Percentiles rank a stretch among this genome's conserved stretches.
These are phyloP conservation scores for Xanthoceras sorbifolium DNA, from an alignment of 345 rosid genomes.

Conservation along the genomic window DNA sequence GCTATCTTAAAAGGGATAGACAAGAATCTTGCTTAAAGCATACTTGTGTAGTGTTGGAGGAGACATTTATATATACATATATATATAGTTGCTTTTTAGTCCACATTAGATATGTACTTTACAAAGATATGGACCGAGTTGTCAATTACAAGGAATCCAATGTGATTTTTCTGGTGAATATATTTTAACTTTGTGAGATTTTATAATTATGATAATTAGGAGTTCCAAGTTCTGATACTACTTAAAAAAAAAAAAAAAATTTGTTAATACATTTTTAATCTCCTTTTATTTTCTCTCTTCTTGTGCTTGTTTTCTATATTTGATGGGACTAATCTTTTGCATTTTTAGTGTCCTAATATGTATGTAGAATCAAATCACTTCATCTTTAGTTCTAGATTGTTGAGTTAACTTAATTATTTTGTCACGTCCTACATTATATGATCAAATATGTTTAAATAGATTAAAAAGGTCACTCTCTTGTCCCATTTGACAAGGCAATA, in stretches of 20 bases:
- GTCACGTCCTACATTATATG: no score
- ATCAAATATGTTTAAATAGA: no score
- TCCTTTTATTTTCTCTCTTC: background rate
- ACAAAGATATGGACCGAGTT: background rate
- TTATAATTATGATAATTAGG: background rate
- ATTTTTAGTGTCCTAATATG: no score
- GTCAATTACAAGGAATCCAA: conserved; percentile 21
- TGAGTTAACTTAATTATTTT: no score
- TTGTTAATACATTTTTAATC: background rate
- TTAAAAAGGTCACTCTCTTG: no score
- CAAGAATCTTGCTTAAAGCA: conserved; percentile 16
- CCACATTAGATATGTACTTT: background rate
- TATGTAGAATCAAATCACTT: no score
- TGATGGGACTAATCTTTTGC: background rate
- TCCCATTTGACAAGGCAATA: no score
- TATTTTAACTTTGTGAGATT: background rate
- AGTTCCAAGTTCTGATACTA: background rate
- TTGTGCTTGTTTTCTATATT: background rate
- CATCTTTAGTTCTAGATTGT: no score
- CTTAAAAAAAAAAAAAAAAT: no score
- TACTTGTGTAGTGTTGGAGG: background rate
- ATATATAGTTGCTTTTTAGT: conserved; percentile 6
- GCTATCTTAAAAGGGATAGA: background rate
- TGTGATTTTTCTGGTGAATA: background rate
- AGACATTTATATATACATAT: conserved; percentile 12